Conservation (phyloP, 2,329 filamentous ascomycete genomes). For the Aspergillus udagawae region DNA sequence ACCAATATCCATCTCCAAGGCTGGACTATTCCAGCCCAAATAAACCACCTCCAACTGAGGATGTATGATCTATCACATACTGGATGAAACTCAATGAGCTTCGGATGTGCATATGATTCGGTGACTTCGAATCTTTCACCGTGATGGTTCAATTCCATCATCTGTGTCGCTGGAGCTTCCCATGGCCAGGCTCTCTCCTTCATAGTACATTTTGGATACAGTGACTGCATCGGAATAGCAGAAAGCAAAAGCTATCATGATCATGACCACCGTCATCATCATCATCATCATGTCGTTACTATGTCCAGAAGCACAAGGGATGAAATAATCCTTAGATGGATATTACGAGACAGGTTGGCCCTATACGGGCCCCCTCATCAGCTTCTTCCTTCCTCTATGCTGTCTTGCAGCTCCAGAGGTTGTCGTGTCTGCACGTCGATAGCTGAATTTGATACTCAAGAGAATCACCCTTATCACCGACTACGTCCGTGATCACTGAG, state of each 20-base stretch:
- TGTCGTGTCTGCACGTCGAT: no score
- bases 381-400: not conserved
- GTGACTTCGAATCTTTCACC: not conserved
- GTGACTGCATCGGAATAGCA: not conserved
- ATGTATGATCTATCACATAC: not conserved
- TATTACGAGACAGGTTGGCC: not conserved
- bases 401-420: no score
- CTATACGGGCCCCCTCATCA: no score
- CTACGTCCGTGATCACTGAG: not conserved
- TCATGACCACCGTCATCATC: not conserved
- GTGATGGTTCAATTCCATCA: not conserved
- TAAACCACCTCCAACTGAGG: not conserved
- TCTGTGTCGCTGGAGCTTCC: not conserved
- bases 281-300: conserved; percentile 3
- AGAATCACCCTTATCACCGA: not conserved
- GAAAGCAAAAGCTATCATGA: not conserved
- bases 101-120: not conserved
- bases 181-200: not conserved
- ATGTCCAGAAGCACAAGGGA: not conserved
- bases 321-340: not conserved
- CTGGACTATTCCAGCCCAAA: not conserved
- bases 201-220: not conserved
- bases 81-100: not conserved
- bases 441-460: not conserved
- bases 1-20: not conserved